Base-by-base conservation (phyloP, 75 land plant genomes). In the Cryptomeria japonica region DNA sequence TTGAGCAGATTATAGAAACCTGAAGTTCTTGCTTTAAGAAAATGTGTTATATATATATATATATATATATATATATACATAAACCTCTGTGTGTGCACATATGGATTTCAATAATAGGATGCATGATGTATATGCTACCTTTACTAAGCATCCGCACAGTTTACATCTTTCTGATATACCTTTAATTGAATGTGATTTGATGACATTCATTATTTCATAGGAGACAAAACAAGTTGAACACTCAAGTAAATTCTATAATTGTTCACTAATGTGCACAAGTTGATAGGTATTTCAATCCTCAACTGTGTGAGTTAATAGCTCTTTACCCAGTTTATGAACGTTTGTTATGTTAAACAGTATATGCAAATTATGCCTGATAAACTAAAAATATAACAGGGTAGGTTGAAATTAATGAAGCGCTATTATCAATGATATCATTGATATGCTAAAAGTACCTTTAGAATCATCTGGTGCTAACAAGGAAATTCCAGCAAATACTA, bases 401-500 rank as follows among this genome's bases (percentile, higher is more conserved):
- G 32, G 22, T 76, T 5, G 18, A 39, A 34, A 38, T 9, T 77
- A 18, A 75, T 39, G 15, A 28, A 84, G 61, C 42, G 64, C 37
- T 55, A 87, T 37, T 38, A 38, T 31, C 76, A 41, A 42, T 89
- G 49, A 85, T 39, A 39, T 18, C 78, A n/a, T n/a, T 89, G 68
- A 89, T 53, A 39, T 46, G 82, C 36, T 39, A 61, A 53, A 85
- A 22, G 47, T 88, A 98, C 99, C 97, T 95, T 92, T 95, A 28
- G 96, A 84, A 36, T 91, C 97, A 85, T 98, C 99, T 70, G 99
- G 99, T 84, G 99, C 99, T 86, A 98, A 90, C 90, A 98, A 92
- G 58, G 95, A 95, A 88, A 98, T 98, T 88, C 99, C 99, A 83
- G 97, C 86, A 88, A 98, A 98, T 39, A 98, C 95, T 75, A 94